Evolutionary conservation across 2,329 filamentous ascomycete genomes (phyloP), one percentile per base, ranked within the genome.

Genomic region (Orbilia quercus): DNA sequence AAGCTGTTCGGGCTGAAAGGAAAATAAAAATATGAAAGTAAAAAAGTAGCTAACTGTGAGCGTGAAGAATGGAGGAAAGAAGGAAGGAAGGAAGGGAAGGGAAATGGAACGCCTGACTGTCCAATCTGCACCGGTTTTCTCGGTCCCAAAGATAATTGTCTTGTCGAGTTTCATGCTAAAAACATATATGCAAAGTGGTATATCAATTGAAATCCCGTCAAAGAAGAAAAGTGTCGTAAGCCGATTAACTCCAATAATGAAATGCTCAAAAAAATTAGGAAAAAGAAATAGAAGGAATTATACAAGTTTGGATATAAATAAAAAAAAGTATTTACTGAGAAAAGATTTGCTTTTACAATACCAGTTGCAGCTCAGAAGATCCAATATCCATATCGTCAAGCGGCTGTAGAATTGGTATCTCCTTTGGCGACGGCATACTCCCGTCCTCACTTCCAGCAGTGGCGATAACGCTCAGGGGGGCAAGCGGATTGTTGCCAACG

Each of bases 311-410:
- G 23, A 14, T 53, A 47, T 18, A 7, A 16, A 59, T n/a, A n/a
- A 54, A 47, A 42, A 38, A 50, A 64, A 14, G 44, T 20, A 28
- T 62, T 44, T 54, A 59, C 11, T 28, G 42, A 20, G 23, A 58
- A 42, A 22, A 18, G 9, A 40, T 7, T 14, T 3, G 38, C n/a
- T 50, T 64, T 51, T 11, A 25, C 14, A 1, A 28, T 40, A 31
- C 28, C 28, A 31, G 28, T 31, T 31, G 28, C 22, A 42, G 1
- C 38, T 60, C 38, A 34, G 42, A 34, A 16, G 47, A 11, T 2
- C 60, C 60, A 25, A 66, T 66, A 50, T 73, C 69, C 69, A 73
- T 73, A 28, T 73, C 69, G 16, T 73, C 69, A n/a, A 73, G 34
- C n/a, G 69, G 62, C 36, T 51, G 60, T 1, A 73, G 40, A 34